Conservation (phyloP, 83 land plant species). For the Thuja plicata region DNA sequence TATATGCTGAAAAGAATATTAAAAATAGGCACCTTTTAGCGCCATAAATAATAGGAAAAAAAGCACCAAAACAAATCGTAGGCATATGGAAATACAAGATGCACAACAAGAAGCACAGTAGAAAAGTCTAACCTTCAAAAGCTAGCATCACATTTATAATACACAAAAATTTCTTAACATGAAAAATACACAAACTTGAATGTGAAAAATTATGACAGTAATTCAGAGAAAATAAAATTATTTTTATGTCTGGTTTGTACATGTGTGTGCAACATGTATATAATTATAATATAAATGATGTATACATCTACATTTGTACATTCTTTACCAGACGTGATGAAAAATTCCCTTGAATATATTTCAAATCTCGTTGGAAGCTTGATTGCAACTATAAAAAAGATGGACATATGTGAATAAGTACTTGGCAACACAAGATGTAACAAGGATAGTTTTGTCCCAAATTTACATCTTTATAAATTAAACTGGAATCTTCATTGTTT, state of each 20-base stretch:
- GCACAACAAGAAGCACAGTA: too few relatives aligned
- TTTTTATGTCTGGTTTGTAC: not conserved
- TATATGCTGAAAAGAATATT: too few relatives aligned
- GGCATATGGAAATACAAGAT: not conserved
- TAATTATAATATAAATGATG: not conserved
- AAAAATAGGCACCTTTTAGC: not conserved
- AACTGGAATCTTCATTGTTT: not conserved
- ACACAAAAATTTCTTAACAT: too few relatives aligned
- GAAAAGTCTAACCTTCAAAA: not conserved
- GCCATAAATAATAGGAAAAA: not conserved
- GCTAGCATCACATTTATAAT: not conserved
- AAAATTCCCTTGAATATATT: not conserved
- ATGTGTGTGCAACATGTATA: not conserved
- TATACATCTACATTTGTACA: not conserved
- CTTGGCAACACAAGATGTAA: not conserved
- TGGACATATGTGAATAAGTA: not conserved
- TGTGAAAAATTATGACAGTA: not conserved
- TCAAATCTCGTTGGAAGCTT: not conserved
- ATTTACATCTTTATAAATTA: not conserved
- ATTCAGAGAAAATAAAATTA: not conserved
- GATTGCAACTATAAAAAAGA: not conserved
- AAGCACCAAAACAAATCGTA: too few relatives aligned
- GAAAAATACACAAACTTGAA: too few relatives aligned
- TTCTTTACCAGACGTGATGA: not conserved
- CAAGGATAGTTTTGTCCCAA: too few relatives aligned